A percentile compares a stretch with the other conserved stretches of the same genome.
phyloP scores from a whole-genome alignment of 108 stramenopile genomes.

The Fragilaria crotonensis region DNA sequence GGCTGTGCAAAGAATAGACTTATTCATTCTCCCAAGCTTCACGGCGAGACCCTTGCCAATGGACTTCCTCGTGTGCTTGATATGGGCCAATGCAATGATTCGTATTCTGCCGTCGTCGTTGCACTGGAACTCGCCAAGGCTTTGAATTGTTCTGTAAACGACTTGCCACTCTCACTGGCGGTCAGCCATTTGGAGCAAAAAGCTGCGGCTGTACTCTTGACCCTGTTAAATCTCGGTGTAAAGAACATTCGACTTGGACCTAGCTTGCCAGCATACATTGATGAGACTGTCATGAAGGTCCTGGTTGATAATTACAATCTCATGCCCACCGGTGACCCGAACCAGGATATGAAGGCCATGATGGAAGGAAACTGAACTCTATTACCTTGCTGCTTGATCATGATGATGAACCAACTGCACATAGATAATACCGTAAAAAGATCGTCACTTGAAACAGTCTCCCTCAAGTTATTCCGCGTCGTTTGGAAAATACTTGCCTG shows the following conservation, averaged over 20 bases:
- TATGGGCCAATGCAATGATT: constrained; percentile 87
- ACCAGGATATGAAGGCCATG: constrained; percentile 46
- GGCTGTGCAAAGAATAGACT: constrained; percentile 84
- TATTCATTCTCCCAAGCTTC: constrained; percentile 43
- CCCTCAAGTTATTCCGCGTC: too few relatives aligned
- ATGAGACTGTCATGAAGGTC: constrained; percentile 53
- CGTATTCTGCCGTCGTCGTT: constrained; percentile 71
- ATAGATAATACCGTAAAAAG: too few relatives aligned
- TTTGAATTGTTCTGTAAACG: constrained; percentile 58
- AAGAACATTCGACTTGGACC: constrained; percentile 82
- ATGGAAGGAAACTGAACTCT: constrained; percentile 61
- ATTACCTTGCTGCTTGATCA: too few relatives aligned
- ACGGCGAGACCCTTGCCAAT: constrained; percentile 38
- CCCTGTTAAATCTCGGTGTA: constrained; percentile 64
- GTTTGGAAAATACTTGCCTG: constrained; percentile 69
- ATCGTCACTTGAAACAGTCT: too few relatives aligned
- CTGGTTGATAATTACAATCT: constrained; percentile 62
- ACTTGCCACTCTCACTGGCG: constrained; percentile 59
- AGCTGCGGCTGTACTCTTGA: constrained; percentile 78
- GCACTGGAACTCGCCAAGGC: constrained; percentile 79
- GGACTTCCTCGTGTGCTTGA: constrained; percentile 77
- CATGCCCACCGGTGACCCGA: constrained; percentile 48
- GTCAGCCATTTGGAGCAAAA: constrained; percentile 74
- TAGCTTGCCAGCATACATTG: constrained; percentile 58
- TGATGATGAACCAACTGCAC: too few relatives aligned